Conservation (phyloP, 129 eudicot species). For the Flaveria ramosissima region DNA sequence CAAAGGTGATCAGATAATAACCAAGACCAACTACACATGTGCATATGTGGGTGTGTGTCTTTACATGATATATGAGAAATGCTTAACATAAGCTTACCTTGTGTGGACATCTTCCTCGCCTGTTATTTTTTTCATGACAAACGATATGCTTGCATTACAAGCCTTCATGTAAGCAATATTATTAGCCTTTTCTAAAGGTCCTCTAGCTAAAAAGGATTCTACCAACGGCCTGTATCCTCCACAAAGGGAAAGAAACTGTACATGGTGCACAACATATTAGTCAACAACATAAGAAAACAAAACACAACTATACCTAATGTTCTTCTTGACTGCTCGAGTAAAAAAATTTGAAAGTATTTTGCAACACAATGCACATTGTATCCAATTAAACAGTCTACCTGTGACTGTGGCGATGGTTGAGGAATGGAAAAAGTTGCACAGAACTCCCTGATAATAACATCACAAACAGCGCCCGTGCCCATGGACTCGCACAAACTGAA, state of each 20-base stretch:
- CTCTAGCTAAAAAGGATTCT: not conserved
- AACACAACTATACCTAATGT: too few relatives aligned
- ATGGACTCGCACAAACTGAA: not conserved
- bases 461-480: not conserved
- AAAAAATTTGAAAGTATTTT: too few relatives aligned
- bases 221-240: not conserved
- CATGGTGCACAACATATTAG: not conserved
- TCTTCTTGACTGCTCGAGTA: too few relatives aligned
- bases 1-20: not conserved
- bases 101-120: slow-evolving; percentile 3
- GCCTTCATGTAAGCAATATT: not conserved
- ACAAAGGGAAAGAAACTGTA: not conserved
- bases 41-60: too few relatives aligned
- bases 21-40: too few relatives aligned
- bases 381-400: not conserved
- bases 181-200: not conserved
- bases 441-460: not conserved
- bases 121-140: not conserved
- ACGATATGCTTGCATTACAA: not conserved
- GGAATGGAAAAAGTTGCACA: not conserved
- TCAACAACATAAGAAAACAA: not conserved
- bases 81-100: not conserved
- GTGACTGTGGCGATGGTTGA: not conserved
- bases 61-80: too few relatives aligned
- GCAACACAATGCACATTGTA: too few relatives aligned